Base-by-base conservation (phyloP, 2,329 filamentous ascomycete genomes). In the Massarina eburnea region DNA sequence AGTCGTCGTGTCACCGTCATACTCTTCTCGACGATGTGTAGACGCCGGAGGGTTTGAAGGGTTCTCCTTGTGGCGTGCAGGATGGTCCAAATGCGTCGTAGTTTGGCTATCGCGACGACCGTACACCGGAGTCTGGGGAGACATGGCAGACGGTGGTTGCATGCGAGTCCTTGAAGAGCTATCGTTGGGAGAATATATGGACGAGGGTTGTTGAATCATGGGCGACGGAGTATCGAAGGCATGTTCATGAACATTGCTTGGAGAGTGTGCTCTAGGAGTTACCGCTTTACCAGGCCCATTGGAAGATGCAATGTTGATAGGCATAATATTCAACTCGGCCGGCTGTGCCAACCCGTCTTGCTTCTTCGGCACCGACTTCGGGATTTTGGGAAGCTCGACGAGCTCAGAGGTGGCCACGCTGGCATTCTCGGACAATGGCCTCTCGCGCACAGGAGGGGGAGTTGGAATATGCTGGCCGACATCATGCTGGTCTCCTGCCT, bases 81-180 rank as follows among this genome's bases (percentile, higher is more conserved):
- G 35, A 24, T 38, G 15, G 15, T 59, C 61, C 8, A 71, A 46
- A 45, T 70, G 62, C 7, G 65, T 71, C 3, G 66, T 71, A 8
- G 60, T 62, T 40, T 66, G 64, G 29, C 65, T 70, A 21, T 70
- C 63, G 8, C 59, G 61, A 32, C 45, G 55, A 33, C 43, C 47
- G 20, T 42, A 34, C 26, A 51, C 54, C 8, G 52, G 41, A 9
- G 50, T 47, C 7, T 39, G 42, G 4, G 53, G 39, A 14, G 48
- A 48, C 15, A 37, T 33, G 18, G 27, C 46, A 15, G 55, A 54
- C n/a, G 55, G 56, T 12, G 53, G 44, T 15, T 56, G 52, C 8
- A 42, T 35, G n/a, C 43, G 50, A 35, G 35, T 43, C n/a, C 38
- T 46, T 3, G 49, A 51, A 48, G 60, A 56, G 36, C 39, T 46